Conservation (phyloP, 768 basidiomycete genomes). For the Suillus subalutaceus region DNA sequence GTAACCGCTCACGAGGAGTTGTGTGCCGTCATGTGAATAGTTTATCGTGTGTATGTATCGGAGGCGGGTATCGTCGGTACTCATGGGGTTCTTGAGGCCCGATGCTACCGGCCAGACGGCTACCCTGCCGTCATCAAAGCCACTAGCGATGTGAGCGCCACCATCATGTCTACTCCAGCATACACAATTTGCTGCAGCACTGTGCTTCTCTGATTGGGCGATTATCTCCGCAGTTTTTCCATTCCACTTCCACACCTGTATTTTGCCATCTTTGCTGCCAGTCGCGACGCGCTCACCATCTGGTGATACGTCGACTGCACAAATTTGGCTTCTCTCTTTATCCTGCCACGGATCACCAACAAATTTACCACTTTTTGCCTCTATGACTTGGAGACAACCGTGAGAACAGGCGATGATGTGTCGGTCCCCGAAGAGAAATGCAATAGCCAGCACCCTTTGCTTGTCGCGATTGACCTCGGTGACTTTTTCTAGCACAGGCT, state of each 20-base stretch:
- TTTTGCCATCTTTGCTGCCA: not conserved
- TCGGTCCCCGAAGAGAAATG: not conserved
- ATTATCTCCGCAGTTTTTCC: not conserved
- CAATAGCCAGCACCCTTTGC: not conserved
- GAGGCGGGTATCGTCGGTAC: not conserved
- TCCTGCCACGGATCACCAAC: not conserved
- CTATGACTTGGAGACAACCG: not conserved
- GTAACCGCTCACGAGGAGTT: conserved; percentile 1
- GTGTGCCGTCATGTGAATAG: not conserved
- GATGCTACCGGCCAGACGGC: not conserved
- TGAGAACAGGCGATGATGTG: not conserved
- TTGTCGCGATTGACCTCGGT: not conserved
- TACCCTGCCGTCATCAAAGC: conserved; percentile 1
- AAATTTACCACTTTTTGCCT: not conserved
- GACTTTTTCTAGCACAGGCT: not conserved
- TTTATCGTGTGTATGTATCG: not conserved
- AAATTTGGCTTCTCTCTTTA: not conserved
- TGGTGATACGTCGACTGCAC: not conserved
- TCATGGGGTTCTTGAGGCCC: not conserved
- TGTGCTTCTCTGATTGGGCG: not conserved
- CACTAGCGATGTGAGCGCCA: not conserved
- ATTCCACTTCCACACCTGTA: not conserved
- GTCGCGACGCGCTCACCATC: not conserved
- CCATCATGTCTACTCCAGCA: not conserved
- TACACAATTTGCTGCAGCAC: not conserved